These are phyloP conservation scores for Tubosaeta sp. DNA, from an alignment of 768 basidiomycete species.

Conservation along the genomic window DNA sequence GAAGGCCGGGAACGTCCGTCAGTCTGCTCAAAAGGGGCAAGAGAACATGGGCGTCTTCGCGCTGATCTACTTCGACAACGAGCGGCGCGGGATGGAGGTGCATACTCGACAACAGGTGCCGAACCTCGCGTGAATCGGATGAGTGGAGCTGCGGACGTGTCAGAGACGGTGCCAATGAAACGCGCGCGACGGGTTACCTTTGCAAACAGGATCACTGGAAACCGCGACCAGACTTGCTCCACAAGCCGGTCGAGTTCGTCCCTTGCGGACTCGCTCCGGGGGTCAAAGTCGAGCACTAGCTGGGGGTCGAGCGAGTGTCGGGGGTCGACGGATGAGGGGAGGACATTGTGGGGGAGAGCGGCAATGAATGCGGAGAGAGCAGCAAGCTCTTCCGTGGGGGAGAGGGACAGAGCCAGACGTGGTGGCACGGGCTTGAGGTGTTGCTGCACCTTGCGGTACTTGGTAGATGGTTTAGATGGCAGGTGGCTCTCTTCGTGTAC, in stretches of 20 bases:
- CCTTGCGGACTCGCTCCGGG: conserved; percentile 53
- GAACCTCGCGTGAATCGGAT: conserved; percentile 61
- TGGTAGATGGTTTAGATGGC: conserved; percentile 20
- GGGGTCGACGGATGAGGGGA: conserved; percentile 65
- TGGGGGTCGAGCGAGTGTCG: conserved; percentile 67
- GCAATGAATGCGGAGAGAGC: conserved; percentile 72
- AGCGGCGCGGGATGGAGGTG: conserved; percentile 59
- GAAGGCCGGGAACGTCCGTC: conserved; percentile 50
- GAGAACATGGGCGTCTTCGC: conserved; percentile 66
- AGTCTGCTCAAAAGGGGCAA: conserved; percentile 59
- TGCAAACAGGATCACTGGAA: conserved; percentile 72
- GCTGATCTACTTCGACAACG: conserved; percentile 67
- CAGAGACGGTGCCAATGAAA: not conserved
- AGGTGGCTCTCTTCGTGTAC: conserved; percentile 17
- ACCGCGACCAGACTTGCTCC: conserved; percentile 63
- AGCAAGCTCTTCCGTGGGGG: conserved; percentile 61
- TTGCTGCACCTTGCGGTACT: conserved; percentile 5
- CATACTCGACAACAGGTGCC: conserved; percentile 50
- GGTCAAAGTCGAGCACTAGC: conserved; percentile 80
- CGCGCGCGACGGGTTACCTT: conserved; percentile 43
- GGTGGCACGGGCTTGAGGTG: conserved; percentile 11
- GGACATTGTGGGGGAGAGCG: conserved; percentile 69
- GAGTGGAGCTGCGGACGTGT: conserved; percentile 49
- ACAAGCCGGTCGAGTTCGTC: conserved; percentile 60
- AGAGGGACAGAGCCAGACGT: conserved; percentile 44